Conservation (phyloP, 441 rosid species). For the Adansonia madagascariensis region DNA sequence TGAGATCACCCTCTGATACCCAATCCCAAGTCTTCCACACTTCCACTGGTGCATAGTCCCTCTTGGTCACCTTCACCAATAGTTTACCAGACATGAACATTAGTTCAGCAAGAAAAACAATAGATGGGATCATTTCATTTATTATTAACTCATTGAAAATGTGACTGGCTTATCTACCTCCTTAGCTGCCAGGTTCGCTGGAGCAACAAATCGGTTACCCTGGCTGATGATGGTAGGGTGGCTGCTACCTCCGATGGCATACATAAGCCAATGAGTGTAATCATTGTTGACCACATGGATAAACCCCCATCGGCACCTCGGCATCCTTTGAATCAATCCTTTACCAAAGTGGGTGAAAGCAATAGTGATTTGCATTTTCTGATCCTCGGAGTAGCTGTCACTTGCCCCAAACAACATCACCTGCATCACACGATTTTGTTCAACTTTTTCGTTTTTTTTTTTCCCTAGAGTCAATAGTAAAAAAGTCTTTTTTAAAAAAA, state of each 20-base stretch:
- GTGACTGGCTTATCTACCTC: conserved; percentile 32
- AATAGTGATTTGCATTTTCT: conserved; percentile 51
- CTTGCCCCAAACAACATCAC: conserved; percentile 61
- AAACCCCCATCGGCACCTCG: conserved; percentile 57
- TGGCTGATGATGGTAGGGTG: conserved; percentile 61
- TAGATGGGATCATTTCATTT: background rate
- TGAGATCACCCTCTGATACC: conserved; percentile 35
- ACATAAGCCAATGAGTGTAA: conserved; percentile 64
- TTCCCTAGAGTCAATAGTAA: background rate
- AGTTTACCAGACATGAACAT: background rate
- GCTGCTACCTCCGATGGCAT: conserved; percentile 60
- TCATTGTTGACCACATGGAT: conserved; percentile 70
- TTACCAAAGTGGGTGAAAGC: conserved; percentile 57
- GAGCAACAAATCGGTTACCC: conserved; percentile 61
- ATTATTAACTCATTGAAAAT: background rate
- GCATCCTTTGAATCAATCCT: conserved; percentile 57
- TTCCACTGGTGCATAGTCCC: conserved; percentile 23
- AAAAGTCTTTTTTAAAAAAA: background rate
- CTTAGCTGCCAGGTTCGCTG: conserved; percentile 38
- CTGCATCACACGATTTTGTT: background rate
- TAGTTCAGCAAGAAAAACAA: background rate
- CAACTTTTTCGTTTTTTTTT: too few relatives aligned
- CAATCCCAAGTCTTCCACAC: conserved; percentile 39
- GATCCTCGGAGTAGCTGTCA: conserved; percentile 34
- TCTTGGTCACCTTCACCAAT: conserved; percentile 26